Conservation (phyloP, 371 early-diverging fungal genomes). For the Apophysomyces trapeziformis region DNA sequence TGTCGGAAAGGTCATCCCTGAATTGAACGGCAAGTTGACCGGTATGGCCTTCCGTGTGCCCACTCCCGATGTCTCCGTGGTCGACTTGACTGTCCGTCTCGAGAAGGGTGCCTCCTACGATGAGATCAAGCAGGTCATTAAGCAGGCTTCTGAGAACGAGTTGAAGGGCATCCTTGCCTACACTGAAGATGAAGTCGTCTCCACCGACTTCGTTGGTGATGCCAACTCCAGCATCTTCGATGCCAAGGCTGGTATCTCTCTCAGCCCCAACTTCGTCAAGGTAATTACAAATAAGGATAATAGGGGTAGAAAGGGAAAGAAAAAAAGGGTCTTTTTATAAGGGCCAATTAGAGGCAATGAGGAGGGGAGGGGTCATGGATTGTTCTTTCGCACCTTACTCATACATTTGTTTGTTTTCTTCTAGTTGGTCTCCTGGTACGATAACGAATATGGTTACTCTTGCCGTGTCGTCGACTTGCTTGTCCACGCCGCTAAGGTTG, state of each 20-base stretch:
- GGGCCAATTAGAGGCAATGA: not conserved
- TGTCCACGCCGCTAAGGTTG: conserved; percentile 73
- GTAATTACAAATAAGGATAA: conserved; percentile 40
- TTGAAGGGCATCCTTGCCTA: conserved; percentile 95
- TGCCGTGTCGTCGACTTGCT: conserved; percentile 91
- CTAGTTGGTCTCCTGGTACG: conserved; percentile 97
- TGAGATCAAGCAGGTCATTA: conserved; percentile 86
- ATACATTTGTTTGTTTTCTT: conserved; percentile 63
- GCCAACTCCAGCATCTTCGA: conserved; percentile 95
- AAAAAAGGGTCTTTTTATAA: not conserved
- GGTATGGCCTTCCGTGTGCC: conserved; percentile 99
- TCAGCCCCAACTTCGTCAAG: conserved; percentile 98
- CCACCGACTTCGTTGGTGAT: conserved; percentile 96
- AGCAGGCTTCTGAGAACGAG: conserved; percentile 78
- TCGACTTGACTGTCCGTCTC: conserved; percentile 96
- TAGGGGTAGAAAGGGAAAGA: conserved; percentile 51
- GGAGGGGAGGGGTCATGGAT: not conserved
- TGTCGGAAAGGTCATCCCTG: conserved; percentile 98
- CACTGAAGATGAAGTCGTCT: conserved; percentile 98
- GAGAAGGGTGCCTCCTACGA: conserved; percentile 90
- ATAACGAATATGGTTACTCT: conserved; percentile 95
- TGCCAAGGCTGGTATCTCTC: conserved; percentile 95
- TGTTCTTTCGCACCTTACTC: conserved; percentile 37
- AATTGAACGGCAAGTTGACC: conserved; percentile 96
- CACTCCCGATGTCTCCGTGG: conserved; percentile 97